These are phyloP conservation scores for Gryganskiella cystojenkinii DNA, from an alignment of 192 early-diverging fungal genomes.

Conservation along the genomic window DNA sequence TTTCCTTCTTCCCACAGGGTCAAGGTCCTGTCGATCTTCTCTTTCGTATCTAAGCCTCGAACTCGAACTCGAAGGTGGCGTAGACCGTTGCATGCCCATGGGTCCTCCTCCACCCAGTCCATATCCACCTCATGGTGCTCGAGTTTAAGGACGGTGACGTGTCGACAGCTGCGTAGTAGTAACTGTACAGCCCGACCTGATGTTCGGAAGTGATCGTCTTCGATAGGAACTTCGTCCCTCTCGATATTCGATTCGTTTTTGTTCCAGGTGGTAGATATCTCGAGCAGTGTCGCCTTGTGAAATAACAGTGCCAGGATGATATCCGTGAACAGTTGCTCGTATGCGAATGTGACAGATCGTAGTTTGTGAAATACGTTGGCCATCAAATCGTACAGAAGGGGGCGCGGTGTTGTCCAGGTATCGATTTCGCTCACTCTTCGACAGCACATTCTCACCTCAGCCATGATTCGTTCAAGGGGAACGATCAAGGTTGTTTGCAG, in stretches of 20 bases:
- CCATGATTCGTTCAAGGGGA: conserved; percentile 9
- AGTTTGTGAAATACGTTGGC: conserved; percentile 10
- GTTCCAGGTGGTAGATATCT: not conserved
- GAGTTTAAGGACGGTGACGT: conserved; percentile 2
- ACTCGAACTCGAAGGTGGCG: conserved; percentile 15
- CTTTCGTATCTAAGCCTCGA: conserved; percentile 17
- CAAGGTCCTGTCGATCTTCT: conserved; percentile 7
- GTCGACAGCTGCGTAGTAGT: conserved; percentile 2
- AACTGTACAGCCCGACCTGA: conserved; percentile 15
- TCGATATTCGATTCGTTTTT: not conserved
- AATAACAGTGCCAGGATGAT: conserved; percentile 8
- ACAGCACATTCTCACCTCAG: conserved; percentile 12
- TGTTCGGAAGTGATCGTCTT: conserved; percentile 7
- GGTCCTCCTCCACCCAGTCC: conserved; percentile 16
- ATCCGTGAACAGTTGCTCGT: conserved; percentile 15
- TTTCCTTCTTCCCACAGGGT: conserved; percentile 11
- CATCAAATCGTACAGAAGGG: conserved; percentile 12
- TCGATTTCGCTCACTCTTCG: conserved; percentile 2
- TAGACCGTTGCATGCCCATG: conserved; percentile 10
- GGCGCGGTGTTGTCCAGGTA: conserved; percentile 1
- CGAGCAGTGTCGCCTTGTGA: conserved; percentile 4
- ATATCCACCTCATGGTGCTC: conserved; percentile 17
- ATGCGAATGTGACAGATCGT: not conserved
- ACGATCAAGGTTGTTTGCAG: not conserved
- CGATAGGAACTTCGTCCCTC: not conserved